These are phyloP conservation scores for Penicillium atrosanguineum DNA, from an alignment of 495 filamentous ascomycete species.

Conservation along the genomic window DNA sequence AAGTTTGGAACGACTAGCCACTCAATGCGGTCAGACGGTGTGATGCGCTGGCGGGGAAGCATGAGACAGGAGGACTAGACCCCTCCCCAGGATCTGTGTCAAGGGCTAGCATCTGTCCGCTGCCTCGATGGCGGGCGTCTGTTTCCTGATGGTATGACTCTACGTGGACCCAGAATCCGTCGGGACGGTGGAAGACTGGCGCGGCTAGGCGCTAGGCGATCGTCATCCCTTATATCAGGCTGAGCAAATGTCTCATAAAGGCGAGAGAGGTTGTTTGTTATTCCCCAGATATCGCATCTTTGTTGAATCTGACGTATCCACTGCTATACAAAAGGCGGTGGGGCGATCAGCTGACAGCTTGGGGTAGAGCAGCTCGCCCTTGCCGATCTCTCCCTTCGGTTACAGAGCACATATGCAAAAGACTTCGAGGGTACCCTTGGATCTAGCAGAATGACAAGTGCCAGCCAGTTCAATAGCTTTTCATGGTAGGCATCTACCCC, in stretches of 20 bases:
- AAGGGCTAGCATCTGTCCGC: conserved; percentile 2
- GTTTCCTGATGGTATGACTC: conserved; percentile 13
- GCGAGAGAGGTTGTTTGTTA: background rate
- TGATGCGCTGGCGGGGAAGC: conserved; percentile 2
- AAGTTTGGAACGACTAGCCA: background rate
- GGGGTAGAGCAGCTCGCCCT: too few species aligned
- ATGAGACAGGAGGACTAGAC: background rate
- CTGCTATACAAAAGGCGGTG: too few species aligned
- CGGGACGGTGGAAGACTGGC: conserved; percentile 5
- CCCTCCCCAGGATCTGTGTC: background rate
- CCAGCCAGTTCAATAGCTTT: too few species aligned
- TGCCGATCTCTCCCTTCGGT: too few species aligned
- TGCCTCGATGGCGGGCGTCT: conserved; percentile 1
- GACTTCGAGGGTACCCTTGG: too few species aligned
- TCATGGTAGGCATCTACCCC: background rate
- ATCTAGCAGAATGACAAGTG: too few species aligned
- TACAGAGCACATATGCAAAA: too few species aligned
- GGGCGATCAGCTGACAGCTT: background rate
- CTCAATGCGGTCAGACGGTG: conserved; percentile 11
- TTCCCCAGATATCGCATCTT: background rate
- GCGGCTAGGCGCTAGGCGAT: conserved; percentile 3
- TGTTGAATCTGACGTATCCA: background rate
- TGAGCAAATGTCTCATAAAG: background rate
- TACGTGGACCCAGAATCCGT: conserved; percentile 7
- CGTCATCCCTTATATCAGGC: background rate